These are phyloP conservation scores for Pythium graminicola DNA, from an alignment of 352 stramenopile genomes.

Conservation along the genomic window DNA sequence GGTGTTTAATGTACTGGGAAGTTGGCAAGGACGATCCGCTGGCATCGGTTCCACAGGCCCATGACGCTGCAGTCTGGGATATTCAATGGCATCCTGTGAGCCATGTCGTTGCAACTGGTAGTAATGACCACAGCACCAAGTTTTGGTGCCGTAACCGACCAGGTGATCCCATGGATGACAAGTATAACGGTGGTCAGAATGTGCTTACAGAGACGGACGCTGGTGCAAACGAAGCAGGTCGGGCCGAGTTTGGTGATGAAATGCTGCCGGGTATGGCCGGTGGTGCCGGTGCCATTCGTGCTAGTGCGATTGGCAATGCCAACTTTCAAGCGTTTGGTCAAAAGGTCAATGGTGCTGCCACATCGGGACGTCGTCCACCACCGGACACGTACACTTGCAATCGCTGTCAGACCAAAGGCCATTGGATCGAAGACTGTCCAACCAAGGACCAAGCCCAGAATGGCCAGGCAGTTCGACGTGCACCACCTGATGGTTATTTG, in stretches of 20 bases:
- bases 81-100: slow-evolving; percentile 97
- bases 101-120: slow-evolving; percentile 93
- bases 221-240: slow-evolving; percentile 26
- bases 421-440: slow-evolving; percentile 86
- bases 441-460: slow-evolving; percentile 68
- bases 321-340: slow-evolving; percentile 69
- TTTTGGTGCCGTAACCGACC: slow-evolving; percentile 96
- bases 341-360: slow-evolving; percentile 20
- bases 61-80: slow-evolving; percentile 97
- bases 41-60: slow-evolving; percentile 85
- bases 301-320: slow-evolving; percentile 59
- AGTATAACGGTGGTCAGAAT: slow-evolving; percentile 76
- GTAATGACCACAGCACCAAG: slow-evolving; percentile 97
- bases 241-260: slow-evolving; percentile 30
- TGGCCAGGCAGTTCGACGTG: slow-evolving; percentile 25
- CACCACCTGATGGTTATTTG: slow-evolving; percentile 71
- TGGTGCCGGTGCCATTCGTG: slow-evolving; percentile 43
- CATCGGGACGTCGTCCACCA: slow-evolving; percentile 40
- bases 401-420: slow-evolving; percentile 73
- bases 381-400: slow-evolving; percentile 87
- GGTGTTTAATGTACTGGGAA: slow-evolving; percentile 97
- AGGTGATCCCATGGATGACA: slow-evolving; percentile 87
- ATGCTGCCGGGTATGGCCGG: slow-evolving; percentile 69
- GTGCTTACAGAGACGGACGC: slow-evolving; percentile 65
- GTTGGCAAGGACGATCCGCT: slow-evolving; percentile 84